Base-by-base conservation (phyloP, 306 rosid species). In the Begonia fuchsioides region DNA sequence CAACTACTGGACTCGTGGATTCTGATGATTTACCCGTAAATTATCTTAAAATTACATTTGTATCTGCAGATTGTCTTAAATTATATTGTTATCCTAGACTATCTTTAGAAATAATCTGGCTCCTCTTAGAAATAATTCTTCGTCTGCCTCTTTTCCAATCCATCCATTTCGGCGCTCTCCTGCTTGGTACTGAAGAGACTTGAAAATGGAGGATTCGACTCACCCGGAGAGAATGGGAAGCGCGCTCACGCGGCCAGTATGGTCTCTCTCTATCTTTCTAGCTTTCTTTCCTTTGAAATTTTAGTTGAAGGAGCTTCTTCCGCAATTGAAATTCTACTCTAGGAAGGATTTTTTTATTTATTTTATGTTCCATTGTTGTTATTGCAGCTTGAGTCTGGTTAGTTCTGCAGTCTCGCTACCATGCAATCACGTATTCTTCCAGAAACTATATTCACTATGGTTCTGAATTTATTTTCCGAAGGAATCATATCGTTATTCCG, bases 201-300 rank as follows among this genome's bases (percentile, higher is more conserved):
- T 26, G n/a, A 26, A 26, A 53, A 83, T 81, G 94, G 82, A 41
- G 43, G 72, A 62, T 53, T 43, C 51, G 39, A 48, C 17, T 55
- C 68, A 81, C 70, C 79, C 85, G 3, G 94, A 90, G 67, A 73
- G 47, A 66, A 81, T 90, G 95, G 92, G 92, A 43, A 71, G 65
- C 67, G 95, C 84, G 55, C 88, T 90, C 63, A 76, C 79, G 17
- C 85, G 97, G 44, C 97, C 97, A 15, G 81, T 90, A 14, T 90
- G 97, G 97, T 50, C 17, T 43, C 50, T 41, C 60, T 43, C 54
- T 18, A 4, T 45, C 11, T 38, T 39, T 17, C n/a, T n/a, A 0
- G 11, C n/a, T 40, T 40, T 13, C n/a, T 40, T 40, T 40, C 13
- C 11, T 40, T 12, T 10, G 11, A 20, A 20, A 20, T 20, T 20